A percentile compares a stretch with the other conserved stretches of the same genome.
phyloP scores from a whole-genome alignment of 2,329 filamentous ascomycete species.

The Thelonectria rubi region DNA sequence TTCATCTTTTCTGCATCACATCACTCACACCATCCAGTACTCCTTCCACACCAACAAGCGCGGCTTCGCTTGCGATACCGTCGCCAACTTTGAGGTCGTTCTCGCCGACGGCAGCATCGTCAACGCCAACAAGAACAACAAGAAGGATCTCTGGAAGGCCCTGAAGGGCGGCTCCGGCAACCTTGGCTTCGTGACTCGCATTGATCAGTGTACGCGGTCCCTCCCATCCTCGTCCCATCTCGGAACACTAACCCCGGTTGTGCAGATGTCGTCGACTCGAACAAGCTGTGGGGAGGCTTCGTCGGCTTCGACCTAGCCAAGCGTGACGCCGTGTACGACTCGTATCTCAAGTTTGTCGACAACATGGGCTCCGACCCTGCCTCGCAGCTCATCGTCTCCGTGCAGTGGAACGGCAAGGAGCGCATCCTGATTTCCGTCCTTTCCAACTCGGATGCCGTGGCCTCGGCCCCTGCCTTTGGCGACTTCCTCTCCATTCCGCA shows the following conservation, averaged over 20 bases:
- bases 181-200: constrained; percentile 51
- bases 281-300: constrained; percentile 44
- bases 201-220: constrained; percentile 26
- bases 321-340: constrained; percentile 39
- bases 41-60: constrained; percentile 43
- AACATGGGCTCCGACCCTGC: constrained; percentile 40
- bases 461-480: constrained; percentile 37
- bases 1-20: neutral
- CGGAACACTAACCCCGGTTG: neutral
- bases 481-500: constrained; percentile 33
- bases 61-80: constrained; percentile 54
- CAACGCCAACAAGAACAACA: constrained; percentile 49
- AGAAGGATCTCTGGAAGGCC: constrained; percentile 55
- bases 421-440: constrained; percentile 36
- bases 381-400: constrained; percentile 43
- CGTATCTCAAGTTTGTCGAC: constrained; percentile 43
- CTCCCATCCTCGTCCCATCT: neutral
- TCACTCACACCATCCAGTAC: constrained; percentile 30
- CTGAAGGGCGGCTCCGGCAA: constrained; percentile 59
- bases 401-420: constrained; percentile 33
- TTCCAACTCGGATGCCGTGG: constrained; percentile 41
- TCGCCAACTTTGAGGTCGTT: constrained; percentile 55
- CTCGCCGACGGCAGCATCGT: constrained; percentile 53
- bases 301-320: constrained; percentile 37
- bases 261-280: constrained; percentile 31